Conservation (phyloP, 2,329 filamentous ascomycete genomes). For the Penicillium digitatum region DNA sequence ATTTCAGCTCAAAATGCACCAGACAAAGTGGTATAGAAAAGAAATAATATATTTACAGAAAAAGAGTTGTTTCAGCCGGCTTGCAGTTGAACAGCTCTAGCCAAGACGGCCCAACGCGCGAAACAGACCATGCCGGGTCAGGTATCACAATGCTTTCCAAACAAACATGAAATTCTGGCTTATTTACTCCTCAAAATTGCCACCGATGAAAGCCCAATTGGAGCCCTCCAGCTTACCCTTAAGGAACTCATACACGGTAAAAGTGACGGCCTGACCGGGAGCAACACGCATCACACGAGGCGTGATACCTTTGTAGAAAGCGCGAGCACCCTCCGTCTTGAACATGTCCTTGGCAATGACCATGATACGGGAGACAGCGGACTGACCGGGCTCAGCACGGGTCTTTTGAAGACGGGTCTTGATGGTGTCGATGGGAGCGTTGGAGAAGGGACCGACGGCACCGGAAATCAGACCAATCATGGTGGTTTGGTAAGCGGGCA, state of each 20-base stretch:
- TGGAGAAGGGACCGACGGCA: conserved; percentile 92
- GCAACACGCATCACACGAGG: conserved; percentile 96
- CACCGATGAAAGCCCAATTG: conserved; percentile 55
- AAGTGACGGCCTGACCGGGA: conserved; percentile 81
- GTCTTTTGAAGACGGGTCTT: conserved; percentile 94
- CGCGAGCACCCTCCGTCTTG: conserved; percentile 86
- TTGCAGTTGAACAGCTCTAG: conserved; percentile 9
- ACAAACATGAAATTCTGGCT: conserved; percentile 2
- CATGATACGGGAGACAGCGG: conserved; percentile 72
- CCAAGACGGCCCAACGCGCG: conserved; percentile 5
- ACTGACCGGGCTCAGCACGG: conserved; percentile 74
- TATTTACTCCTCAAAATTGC: conserved; percentile 61
- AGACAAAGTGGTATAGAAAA: conserved; percentile 19
- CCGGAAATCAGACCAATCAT: conserved; percentile 85
- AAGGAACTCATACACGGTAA: conserved; percentile 72
- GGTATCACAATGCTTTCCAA: conserved; percentile 26
- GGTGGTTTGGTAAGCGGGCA: conserved; percentile 88
- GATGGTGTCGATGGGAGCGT: conserved; percentile 97
- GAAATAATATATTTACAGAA: conserved; percentile 20
- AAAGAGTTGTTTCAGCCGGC: conserved; percentile 7
- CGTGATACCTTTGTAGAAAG: conserved; percentile 99
- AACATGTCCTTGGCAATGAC: conserved; percentile 80
- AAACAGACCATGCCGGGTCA: conserved; percentile 20
- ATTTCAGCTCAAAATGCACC: conserved; percentile 7
- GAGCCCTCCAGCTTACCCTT: conserved; percentile 69